Evolutionary conservation across 2,329 filamentous ascomycete species (phyloP).

Genomic region (Ascochyta viciae-villosae): DNA sequence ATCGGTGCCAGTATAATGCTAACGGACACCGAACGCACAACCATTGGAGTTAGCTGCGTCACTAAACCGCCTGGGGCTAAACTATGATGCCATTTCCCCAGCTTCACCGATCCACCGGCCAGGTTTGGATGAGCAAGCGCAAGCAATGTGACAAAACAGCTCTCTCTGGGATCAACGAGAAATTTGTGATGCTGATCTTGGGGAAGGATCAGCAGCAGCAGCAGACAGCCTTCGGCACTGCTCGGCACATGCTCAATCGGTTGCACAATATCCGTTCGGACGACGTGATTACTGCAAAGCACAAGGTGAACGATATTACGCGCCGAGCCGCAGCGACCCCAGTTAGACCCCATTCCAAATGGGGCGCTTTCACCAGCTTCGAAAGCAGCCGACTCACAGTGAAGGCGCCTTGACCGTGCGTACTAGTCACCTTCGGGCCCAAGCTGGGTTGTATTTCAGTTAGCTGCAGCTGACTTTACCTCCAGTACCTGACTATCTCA

Average conservation of each 20-base stretch:
- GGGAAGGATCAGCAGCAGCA: background rate
- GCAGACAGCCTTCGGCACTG: conserved; percentile 2
- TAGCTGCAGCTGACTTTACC: conserved; percentile 4
- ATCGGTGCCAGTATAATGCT: background rate
- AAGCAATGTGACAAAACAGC: conserved; percentile 2
- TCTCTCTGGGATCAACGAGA: background rate
- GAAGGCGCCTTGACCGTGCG: background rate
- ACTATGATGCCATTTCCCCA: conserved; percentile 11
- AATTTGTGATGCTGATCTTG: conserved; percentile 1
- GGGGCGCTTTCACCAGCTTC: conserved; percentile 1
- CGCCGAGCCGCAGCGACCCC: conserved; percentile 7
- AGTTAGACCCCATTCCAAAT: conserved; percentile 9
- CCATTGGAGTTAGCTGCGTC: conserved; percentile 4
- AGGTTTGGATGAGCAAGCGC: background rate
- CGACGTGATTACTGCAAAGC: background rate
- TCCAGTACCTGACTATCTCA: background rate
- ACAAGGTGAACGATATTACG: conserved; percentile 4
- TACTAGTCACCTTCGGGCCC: conserved; percentile 5
- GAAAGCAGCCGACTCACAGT: background rate
- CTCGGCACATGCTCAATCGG: conserved; percentile 10
- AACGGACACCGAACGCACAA: conserved; percentile 4
- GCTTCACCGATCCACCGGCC: background rate
- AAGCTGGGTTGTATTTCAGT: background rate
- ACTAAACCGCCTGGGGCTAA: background rate
- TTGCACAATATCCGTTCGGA: conserved; percentile 7